Base-by-base conservation (phyloP, 805 yeast species). In the Helenozyma baotianmanensis region DNA sequence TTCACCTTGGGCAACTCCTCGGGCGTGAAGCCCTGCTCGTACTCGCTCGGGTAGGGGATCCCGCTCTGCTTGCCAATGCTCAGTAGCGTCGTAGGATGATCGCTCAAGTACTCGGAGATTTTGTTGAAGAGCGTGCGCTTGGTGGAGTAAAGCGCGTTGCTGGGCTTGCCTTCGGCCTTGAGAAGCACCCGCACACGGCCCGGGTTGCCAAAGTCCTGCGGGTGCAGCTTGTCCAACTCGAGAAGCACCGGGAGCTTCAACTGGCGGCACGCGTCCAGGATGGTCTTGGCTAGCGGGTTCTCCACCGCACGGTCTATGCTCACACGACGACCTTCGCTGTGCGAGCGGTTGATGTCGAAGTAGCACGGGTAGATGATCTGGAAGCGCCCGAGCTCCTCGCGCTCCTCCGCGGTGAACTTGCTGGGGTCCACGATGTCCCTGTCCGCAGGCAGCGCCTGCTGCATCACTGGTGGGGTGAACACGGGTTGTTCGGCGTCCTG, bases 191-290 rank as follows among this genome's bases (percentile, higher is more conserved):
- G 76, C 22, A 92, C 89, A 50, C 97, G 73, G n/a, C 98, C 98
- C 4, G 97, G 94, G 53, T 90, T 90, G 45, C 97, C 95, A 73
- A 82, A 92, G 60, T 90, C 97, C 58, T 89, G 95, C 9, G 97
- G 97, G 60, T 90, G 98, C 1, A 82, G 60, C 62, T 88, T 92
- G 39, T 82, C 86, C 40, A 90, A 78, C 59, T 85, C 92, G 37
- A 79, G 68, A 26, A 81, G 65, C 2, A 68, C 63, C 2, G 69
- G 68, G 25, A 67, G 39, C 18, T 52, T 45, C 33, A 64, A 44
- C n/a, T 35, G 38, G 19, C 67, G 52, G 70, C 70, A 71, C 13
- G 95, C 97, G 47, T 87, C 95, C 9, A 81, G 72, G 14, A 90
- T 70, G 4, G 83, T 77, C 50, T 80, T 79, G 2, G 96, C 97